phyloP scores from a whole-genome alignment of 1,139 yeast species.

The Suhomyces atakaporum region DNA sequence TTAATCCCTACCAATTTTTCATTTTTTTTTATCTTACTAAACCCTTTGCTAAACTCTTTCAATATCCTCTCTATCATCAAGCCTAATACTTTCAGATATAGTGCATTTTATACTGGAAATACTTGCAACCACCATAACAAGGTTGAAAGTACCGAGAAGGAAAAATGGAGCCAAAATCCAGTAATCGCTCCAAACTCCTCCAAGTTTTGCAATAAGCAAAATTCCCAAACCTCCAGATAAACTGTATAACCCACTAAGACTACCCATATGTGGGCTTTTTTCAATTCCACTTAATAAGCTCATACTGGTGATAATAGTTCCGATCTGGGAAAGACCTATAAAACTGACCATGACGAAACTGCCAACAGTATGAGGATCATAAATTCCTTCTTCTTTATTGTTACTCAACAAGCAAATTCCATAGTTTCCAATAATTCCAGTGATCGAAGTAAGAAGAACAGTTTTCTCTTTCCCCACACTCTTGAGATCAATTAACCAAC shows the following conservation, averaged over 20 bases:
- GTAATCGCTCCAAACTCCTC: slow-evolving; percentile 60
- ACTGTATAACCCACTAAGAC: slow-evolving; percentile 68
- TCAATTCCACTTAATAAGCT: slow-evolving; percentile 38
- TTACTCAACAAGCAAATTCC: slow-evolving; percentile 29
- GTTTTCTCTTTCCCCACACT: slow-evolving; percentile 40
- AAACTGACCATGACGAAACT: slow-evolving; percentile 37
- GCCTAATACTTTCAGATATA: neutral
- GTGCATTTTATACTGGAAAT: slow-evolving; percentile 2
- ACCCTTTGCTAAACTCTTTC: neutral
- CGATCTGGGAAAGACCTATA: slow-evolving; percentile 53
- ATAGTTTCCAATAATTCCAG: slow-evolving; percentile 41
- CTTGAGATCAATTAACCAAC: slow-evolving; percentile 49
- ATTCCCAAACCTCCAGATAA: slow-evolving; percentile 74
- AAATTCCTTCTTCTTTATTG: slow-evolving; percentile 16
- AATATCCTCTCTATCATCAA: neutral
- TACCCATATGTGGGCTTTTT: slow-evolving; percentile 48
- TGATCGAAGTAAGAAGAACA: slow-evolving; percentile 25
- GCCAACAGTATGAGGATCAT: slow-evolving; percentile 37
- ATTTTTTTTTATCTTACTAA: too few relatives aligned
- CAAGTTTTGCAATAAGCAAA: slow-evolving; percentile 56
- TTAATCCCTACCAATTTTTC: too few relatives aligned
- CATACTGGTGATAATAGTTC: slow-evolving; percentile 56
- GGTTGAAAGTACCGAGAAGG: slow-evolving; percentile 50
- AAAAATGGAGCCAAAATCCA: slow-evolving; percentile 65
- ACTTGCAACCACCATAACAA: slow-evolving; percentile 16